Evolutionary conservation across 768 basidiomycete species (phyloP), one percentile per base, ranked within the genome.

Genomic region (Lactarius tabidus): DNA sequence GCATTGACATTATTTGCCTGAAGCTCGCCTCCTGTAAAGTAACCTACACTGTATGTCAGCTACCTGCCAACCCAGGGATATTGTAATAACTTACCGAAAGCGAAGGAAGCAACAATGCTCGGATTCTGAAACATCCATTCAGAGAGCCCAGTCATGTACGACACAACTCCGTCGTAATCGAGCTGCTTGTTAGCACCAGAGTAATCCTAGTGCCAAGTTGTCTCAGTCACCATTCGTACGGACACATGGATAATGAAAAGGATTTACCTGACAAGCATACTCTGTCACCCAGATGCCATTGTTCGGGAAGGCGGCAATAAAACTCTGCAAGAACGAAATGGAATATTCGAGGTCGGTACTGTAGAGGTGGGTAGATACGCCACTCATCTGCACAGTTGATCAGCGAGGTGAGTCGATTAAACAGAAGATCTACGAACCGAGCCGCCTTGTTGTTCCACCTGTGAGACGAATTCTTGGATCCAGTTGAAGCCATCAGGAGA

Each of bases 311-410:
- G 75, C 75, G 45, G 67, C 65, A 71, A 90, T 76, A 70, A 82
- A 81, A 1, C 75, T 69, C 10, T 70, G 70, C 57, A 88, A 73
- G 74, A 86, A 88, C 15, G 63, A n/a, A 60, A 84, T 79, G 71
- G 93, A 80, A 12, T 77, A 78, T 0, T 77, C 57, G 2, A 80
- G 66, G 17, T 76, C 64, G 17, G 77, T 82, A 58, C 82, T 85
- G 73, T 97, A 96, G 73, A 77, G 87, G 73, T 97, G 95, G 58
- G 87, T 59, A 54, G 85, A 84, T 2, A 88, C 59, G 26, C 65
- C 75, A 71, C 86, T 80, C 56, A 90, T 57, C 89, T 91, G 62
- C 5, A n/a, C 4, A 15, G 2, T 1, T 17, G 15, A 26, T 70
- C 8, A 62, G 55, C 6, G 4, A 20, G 14, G 18, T 29, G 20